These are phyloP conservation scores for Entomophthora muscae DNA, from an alignment of 371 early-diverging fungal species.

Conservation along the genomic window DNA sequence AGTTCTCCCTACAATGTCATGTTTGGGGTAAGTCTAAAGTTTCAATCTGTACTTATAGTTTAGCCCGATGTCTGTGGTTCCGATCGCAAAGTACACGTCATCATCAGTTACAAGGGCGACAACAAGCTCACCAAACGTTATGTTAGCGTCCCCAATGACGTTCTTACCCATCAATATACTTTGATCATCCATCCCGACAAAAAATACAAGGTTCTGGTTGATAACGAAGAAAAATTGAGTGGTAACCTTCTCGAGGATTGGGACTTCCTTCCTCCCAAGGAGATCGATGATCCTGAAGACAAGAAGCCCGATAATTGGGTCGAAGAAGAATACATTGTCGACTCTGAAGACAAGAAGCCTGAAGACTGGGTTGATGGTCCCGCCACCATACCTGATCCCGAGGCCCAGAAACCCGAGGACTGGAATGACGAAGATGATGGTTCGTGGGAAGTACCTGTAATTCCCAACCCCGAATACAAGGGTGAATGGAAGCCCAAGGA, in stretches of 20 bases:
- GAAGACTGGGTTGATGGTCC: conserved; percentile 77
- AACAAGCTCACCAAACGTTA: conserved; percentile 57
- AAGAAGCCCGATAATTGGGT: conserved; percentile 77
- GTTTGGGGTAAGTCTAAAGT: conserved; percentile 34
- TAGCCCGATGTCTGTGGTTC: conserved; percentile 85
- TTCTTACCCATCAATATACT: conserved; percentile 75
- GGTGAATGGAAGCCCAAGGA: conserved; percentile 58
- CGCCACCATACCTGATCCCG: conserved; percentile 62
- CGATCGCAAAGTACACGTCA: conserved; percentile 85
- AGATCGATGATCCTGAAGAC: conserved; percentile 75
- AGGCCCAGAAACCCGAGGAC: conserved; percentile 75
- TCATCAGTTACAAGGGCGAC: conserved; percentile 82
- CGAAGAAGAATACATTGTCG: conserved; percentile 43
- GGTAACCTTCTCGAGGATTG: conserved; percentile 75
- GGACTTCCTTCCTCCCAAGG: conserved; percentile 71
- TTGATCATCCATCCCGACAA: conserved; percentile 53
- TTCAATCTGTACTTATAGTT: conserved; percentile 15
- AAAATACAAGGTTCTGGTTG: conserved; percentile 36
- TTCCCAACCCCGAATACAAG: conserved; percentile 77
- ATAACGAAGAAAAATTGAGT: conserved; percentile 32
- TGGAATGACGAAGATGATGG: conserved; percentile 77
- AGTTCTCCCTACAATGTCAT: conserved; percentile 87
- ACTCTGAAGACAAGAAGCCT: conserved; percentile 82
- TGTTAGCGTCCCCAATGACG: conserved; percentile 46
- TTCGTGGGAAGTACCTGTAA: conserved; percentile 76